A percentile compares a stretch with the other conserved stretches of the same genome.
These are phyloP conservation scores for Diaporthe ilicicola DNA, from an alignment of 2,329 filamentous ascomycete genomes.

Conservation along the genomic window DNA sequence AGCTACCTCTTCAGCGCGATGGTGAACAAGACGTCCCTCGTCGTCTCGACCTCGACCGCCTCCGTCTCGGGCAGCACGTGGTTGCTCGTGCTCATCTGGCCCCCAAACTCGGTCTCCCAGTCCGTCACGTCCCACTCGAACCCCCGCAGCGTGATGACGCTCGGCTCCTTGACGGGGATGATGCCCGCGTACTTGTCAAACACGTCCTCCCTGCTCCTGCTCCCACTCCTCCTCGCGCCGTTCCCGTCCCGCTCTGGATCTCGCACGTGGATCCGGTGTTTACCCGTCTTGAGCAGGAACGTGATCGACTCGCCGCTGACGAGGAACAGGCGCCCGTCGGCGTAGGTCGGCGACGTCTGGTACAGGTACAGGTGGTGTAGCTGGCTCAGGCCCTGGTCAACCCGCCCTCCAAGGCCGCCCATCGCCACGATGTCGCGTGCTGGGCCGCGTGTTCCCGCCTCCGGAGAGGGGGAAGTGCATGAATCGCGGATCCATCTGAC, in stretches of 20 bases:
- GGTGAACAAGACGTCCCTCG: conserved; percentile 76
- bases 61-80: conserved; percentile 69
- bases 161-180: conserved; percentile 81
- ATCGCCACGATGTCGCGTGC: conserved; percentile 76
- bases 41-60: conserved; percentile 70
- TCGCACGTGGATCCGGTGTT: conserved; percentile 73
- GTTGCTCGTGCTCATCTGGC: conserved; percentile 81
- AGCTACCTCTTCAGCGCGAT: conserved; percentile 63
- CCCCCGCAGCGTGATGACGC: conserved; percentile 80
- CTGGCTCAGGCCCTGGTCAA: conserved; percentile 91
- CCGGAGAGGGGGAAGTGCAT: neutral
- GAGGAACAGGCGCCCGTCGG: conserved; percentile 73
- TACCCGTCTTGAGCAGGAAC: conserved; percentile 77
- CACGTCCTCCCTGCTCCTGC: conserved; percentile 54
- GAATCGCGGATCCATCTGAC: conserved; percentile 64
- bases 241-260: conserved; percentile 41
- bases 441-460: neutral
- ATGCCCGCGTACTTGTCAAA: conserved; percentile 88
- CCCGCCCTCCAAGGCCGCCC: conserved; percentile 86
- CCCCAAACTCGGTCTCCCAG: conserved; percentile 82
- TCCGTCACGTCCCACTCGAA: conserved; percentile 90
- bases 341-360: conserved; percentile 59
- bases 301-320: conserved; percentile 84
- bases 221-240: conserved; percentile 38
- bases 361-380: conserved; percentile 83